A percentile compares a stretch with the other conserved stretches of the same genome.
Evolutionary conservation across 2,329 filamentous ascomycete species (phyloP).

Genomic region (Sarocladium oryzae): DNA sequence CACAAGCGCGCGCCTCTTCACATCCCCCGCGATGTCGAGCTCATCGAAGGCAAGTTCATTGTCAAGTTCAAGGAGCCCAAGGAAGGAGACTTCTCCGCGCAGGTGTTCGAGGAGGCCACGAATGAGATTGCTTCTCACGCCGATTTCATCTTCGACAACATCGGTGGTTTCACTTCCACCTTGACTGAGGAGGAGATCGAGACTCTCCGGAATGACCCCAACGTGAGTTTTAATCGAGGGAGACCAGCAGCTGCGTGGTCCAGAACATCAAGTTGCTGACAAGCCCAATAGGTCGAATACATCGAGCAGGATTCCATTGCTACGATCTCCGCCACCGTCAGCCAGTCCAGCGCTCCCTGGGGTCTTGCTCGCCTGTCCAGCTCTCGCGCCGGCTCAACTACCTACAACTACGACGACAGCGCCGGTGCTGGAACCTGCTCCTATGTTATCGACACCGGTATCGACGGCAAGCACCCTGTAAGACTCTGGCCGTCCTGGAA

Average conservation of each 20-base stretch:
- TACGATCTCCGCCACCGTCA: slow-evolving; percentile 24
- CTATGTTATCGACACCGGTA: slow-evolving; percentile 37
- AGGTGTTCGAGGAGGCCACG: slow-evolving; percentile 13
- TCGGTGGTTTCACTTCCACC: slow-evolving; percentile 15
- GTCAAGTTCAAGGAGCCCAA: slow-evolving; percentile 9
- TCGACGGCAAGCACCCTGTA: slow-evolving; percentile 24
- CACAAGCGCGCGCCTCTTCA: slow-evolving; percentile 9
- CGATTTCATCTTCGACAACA: slow-evolving; percentile 28
- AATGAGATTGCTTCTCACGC: slow-evolving; percentile 19
- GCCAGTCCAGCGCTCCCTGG: slow-evolving; percentile 29
- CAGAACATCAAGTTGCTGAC: not conserved
- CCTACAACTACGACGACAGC: slow-evolving; percentile 25
- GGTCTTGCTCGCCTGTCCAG: slow-evolving; percentile 27
- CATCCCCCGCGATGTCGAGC: slow-evolving; percentile 9
- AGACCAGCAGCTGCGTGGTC: too few relatives aligned
- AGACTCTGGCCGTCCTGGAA: slow-evolving; percentile 10
- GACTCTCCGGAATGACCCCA: slow-evolving; percentile 14
- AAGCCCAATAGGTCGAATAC: slow-evolving; percentile 19
- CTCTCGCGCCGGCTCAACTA: slow-evolving; percentile 15
- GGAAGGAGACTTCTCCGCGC: slow-evolving; percentile 6
- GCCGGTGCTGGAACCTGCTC: slow-evolving; percentile 28
- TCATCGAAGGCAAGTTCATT: slow-evolving; percentile 11
- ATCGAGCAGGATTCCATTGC: slow-evolving; percentile 29
- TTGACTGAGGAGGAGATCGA: slow-evolving; percentile 15
- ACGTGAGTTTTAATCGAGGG: slow-evolving; percentile 8